phyloP scores from a whole-genome alignment of 2,329 filamentous ascomycete genomes.

The Cadophora sp. region DNA sequence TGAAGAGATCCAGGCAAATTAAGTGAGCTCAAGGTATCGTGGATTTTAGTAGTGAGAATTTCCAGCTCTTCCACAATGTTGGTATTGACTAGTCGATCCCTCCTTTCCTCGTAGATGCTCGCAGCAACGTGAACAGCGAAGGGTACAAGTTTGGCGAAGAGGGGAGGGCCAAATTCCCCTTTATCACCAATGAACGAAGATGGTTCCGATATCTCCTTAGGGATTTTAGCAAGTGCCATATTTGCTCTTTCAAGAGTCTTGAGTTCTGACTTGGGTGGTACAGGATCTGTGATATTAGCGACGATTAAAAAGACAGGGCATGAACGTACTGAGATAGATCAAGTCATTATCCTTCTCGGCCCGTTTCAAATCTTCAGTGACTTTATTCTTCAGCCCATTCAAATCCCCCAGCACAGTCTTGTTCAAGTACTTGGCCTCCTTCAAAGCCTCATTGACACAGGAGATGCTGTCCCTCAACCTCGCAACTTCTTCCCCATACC shows the following conservation, averaged over 20 bases:
- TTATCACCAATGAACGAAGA: slow-evolving; percentile 81
- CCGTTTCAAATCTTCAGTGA: slow-evolving; percentile 86
- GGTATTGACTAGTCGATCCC: slow-evolving; percentile 89
- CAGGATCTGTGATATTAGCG: slow-evolving; percentile 61
- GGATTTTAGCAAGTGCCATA: slow-evolving; percentile 83
- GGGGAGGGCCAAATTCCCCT: slow-evolving; percentile 79
- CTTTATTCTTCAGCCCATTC: slow-evolving; percentile 79
- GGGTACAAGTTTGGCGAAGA: slow-evolving; percentile 92
- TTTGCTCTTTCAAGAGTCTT: slow-evolving; percentile 84
- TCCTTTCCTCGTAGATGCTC: slow-evolving; percentile 91
- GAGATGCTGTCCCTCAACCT: slow-evolving; percentile 80
- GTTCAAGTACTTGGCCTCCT: slow-evolving; percentile 82
- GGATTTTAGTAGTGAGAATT: slow-evolving; percentile 77
- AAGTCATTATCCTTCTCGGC: slow-evolving; percentile 97
- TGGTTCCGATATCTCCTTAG: slow-evolving; percentile 82
- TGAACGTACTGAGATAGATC: slow-evolving; percentile 79
- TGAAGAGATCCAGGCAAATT: slow-evolving; percentile 93
- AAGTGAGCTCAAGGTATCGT: slow-evolving; percentile 79
- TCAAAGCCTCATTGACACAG: slow-evolving; percentile 86
- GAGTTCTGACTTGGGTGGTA: slow-evolving; percentile 88
- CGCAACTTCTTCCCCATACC: slow-evolving; percentile 94
- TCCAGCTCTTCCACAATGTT: slow-evolving; percentile 87
- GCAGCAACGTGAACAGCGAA: slow-evolving; percentile 95
- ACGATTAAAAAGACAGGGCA: background rate
- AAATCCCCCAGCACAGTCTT: slow-evolving; percentile 83